These are phyloP conservation scores for Porphyrellus sp. DNA, from an alignment of 1,284 basidiomycete genomes.

Conservation along the genomic window DNA sequence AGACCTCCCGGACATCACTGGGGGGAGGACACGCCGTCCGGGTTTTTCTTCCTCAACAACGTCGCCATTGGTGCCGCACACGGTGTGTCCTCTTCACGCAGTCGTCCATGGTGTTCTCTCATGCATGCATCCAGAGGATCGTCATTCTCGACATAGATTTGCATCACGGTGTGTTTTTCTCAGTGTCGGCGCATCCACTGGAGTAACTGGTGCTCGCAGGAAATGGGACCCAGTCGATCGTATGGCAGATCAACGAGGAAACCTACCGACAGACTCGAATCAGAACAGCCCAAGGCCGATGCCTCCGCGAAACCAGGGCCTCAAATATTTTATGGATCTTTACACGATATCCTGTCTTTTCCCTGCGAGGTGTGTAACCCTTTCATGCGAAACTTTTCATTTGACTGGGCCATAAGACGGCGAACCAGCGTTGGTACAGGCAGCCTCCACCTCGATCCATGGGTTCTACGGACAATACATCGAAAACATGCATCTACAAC, in stretches of 20 bases:
- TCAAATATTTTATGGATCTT: slow-evolving; percentile 22
- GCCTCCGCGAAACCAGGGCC: slow-evolving; percentile 15
- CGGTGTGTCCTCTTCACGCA: slow-evolving; percentile 45
- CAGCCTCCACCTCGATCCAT: slow-evolving; percentile 79
- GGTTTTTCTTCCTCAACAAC: slow-evolving; percentile 90
- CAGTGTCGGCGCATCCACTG: not conserved
- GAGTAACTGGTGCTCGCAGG: slow-evolving; percentile 43
- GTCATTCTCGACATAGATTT: slow-evolving; percentile 93
- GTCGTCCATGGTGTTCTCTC: not conserved
- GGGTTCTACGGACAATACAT: slow-evolving; percentile 88
- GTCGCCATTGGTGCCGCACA: slow-evolving; percentile 88
- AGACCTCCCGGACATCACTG: slow-evolving; percentile 88
- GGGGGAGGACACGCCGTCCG: slow-evolving; percentile 82
- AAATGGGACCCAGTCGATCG: slow-evolving; percentile 75
- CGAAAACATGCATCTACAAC: slow-evolving; percentile 86
- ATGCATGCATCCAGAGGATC: slow-evolving; percentile 58
- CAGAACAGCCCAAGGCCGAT: slow-evolving; percentile 47
- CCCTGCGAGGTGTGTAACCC: slow-evolving; percentile 75
- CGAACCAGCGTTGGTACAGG: slow-evolving; percentile 72
- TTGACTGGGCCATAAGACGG: slow-evolving; percentile 59
- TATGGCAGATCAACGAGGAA: slow-evolving; percentile 87
- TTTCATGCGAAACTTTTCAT: not conserved
- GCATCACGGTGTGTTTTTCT: slow-evolving; percentile 67
- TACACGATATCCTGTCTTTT: slow-evolving; percentile 83
- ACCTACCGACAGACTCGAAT: slow-evolving; percentile 66